phyloP scores from a whole-genome alignment of 1,139 yeast genomes.

The Yamadazyma dendronema region DNA sequence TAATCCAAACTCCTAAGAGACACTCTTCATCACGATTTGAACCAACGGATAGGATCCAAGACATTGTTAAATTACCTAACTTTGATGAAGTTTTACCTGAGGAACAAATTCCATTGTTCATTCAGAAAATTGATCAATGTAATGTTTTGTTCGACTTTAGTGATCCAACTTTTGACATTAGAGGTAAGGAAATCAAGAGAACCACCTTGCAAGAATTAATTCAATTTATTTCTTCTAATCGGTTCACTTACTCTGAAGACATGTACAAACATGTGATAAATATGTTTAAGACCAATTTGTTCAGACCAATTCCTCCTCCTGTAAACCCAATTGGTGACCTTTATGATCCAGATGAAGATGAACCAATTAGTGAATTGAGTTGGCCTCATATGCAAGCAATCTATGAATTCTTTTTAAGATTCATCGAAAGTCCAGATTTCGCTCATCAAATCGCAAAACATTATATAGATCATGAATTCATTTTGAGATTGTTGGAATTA shows the following conservation, averaged over 20 bases:
- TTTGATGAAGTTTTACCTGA: constrained; percentile 90
- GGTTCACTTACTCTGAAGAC: constrained; percentile 84
- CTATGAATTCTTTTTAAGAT: constrained; percentile 88
- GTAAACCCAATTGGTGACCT: constrained; percentile 96
- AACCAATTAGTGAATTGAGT: constrained; percentile 91
- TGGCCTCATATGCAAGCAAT: constrained; percentile 99
- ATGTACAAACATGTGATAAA: constrained; percentile 85
- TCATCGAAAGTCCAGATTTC: constrained; percentile 93
- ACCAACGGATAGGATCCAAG: constrained; percentile 64
- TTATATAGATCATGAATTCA: constrained; percentile 88
- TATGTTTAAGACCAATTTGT: constrained; percentile 86
- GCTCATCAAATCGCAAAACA: constrained; percentile 92
- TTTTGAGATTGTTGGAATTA: constrained; percentile 74
- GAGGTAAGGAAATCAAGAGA: constrained; percentile 90
- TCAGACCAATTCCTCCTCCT: constrained; percentile 97
- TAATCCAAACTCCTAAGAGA: constrained; percentile 72
- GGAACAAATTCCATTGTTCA: constrained; percentile 76
- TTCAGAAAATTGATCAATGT: constrained; percentile 91
- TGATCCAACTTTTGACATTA: constrained; percentile 88
- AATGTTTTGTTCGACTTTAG: constrained; percentile 89
- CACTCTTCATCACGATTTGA: constrained; percentile 94
- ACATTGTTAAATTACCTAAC: constrained; percentile 77
- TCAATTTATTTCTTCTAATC: constrained; percentile 77
- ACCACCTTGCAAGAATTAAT: constrained; percentile 84
- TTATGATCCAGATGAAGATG: constrained; percentile 98